Conservation (phyloP, 129 eudicot genomes). For the Lactuca sativa region DNA sequence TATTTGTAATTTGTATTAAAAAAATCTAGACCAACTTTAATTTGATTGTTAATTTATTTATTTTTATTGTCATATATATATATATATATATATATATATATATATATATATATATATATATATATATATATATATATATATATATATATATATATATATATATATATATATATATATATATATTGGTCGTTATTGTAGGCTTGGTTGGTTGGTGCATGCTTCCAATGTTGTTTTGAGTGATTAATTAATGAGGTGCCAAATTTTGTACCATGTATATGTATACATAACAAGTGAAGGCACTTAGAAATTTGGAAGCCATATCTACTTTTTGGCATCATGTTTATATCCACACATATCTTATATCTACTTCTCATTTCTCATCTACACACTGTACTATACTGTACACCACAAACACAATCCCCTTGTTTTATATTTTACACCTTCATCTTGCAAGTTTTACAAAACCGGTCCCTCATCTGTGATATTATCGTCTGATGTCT, state of each 20-base stretch:
- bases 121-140: too few species aligned
- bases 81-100: too few species aligned
- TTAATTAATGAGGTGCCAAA: conserved; percentile 2
- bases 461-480: conserved; percentile 1
- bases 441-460: not conserved
- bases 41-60: too few species aligned
- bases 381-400: conserved; percentile 33
- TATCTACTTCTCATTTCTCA: conserved; percentile 24
- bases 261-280: not conserved
- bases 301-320: conserved; percentile 10
- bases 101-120: too few species aligned
- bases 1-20: too few species aligned
- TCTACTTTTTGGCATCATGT: conserved; percentile 17
- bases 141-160: too few species aligned
- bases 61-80: too few species aligned
- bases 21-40: too few species aligned
- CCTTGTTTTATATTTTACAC: conserved; percentile 6
- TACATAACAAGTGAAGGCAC: conserved; percentile 17
- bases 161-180: too few species aligned
- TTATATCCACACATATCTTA: conserved; percentile 9
- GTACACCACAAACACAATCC: conserved; percentile 23
- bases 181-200: too few species aligned
- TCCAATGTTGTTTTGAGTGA: too few species aligned
- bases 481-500: conserved; percentile 35
- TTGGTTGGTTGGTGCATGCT: too few species aligned